Percentiles rank a stretch among this genome's conserved stretches.
Conservation (phyloP, 805 yeast genomes). For the Kockiozyma suomiensis region DNA sequence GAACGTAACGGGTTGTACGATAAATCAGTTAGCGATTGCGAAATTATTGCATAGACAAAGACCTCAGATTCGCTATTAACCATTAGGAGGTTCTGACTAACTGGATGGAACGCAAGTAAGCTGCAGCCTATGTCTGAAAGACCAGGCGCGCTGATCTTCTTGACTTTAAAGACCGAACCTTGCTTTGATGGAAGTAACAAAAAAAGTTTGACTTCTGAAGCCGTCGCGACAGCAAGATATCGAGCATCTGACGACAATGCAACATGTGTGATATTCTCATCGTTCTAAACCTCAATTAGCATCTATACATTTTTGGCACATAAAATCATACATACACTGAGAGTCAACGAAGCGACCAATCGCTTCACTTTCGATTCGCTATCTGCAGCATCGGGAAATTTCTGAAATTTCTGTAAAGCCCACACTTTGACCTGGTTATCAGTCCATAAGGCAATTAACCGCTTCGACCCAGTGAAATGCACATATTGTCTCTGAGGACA, state of each 20-base stretch:
- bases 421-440: constrained; percentile 82
- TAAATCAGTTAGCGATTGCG: constrained; percentile 1
- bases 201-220: constrained; percentile 69
- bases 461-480: constrained; percentile 50
- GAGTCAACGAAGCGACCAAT: constrained; percentile 57
- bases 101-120: constrained; percentile 49
- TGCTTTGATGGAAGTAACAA: constrained; percentile 51
- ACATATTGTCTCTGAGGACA: constrained; percentile 63
- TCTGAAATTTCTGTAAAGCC: constrained; percentile 45
- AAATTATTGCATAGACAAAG: constrained; percentile 45
- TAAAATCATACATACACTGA: constrained; percentile 1
- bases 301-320: background rate
- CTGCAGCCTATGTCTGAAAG: constrained; percentile 56
- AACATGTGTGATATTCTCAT: constrained; percentile 75
- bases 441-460: constrained; percentile 73
- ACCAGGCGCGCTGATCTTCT: constrained; percentile 53
- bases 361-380: constrained; percentile 49
- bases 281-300: constrained; percentile 57
- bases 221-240: constrained; percentile 70
- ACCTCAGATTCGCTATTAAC: constrained; percentile 67
- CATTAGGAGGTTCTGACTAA: constrained; percentile 50
- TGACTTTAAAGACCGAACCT: constrained; percentile 49
- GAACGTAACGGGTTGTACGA: background rate
- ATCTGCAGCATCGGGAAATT: constrained; percentile 2
- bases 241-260: constrained; percentile 66